Evolutionary conservation across 768 basidiomycete species (phyloP).

Genomic region (Xerocomellus chrysenteron): DNA sequence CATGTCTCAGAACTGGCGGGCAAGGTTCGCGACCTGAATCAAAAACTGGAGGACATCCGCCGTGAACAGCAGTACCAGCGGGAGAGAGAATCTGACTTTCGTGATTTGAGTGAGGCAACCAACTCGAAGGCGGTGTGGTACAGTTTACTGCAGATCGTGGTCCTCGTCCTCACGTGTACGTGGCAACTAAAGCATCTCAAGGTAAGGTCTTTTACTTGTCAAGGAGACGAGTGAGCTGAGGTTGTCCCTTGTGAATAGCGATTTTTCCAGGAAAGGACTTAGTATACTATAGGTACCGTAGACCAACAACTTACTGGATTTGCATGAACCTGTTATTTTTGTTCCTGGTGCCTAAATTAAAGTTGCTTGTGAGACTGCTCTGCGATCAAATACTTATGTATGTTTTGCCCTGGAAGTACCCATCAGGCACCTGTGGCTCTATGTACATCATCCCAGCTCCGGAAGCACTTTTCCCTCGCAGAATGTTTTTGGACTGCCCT

Average conservation of each 20-base stretch:
- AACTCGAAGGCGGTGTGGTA: slow-evolving; percentile 97
- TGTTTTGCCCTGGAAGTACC: no score
- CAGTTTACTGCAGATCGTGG: slow-evolving; percentile 80
- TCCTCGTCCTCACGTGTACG: slow-evolving; percentile 79
- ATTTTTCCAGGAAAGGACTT: slow-evolving; percentile 85
- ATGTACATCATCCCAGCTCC: no score
- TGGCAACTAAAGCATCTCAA: slow-evolving; percentile 95
- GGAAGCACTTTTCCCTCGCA: background rate
- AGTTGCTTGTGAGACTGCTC: background rate
- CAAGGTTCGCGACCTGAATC: slow-evolving; percentile 90
- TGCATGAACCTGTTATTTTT: background rate
- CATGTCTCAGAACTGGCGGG: slow-evolving; percentile 80
- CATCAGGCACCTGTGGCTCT: slow-evolving; percentile 1
- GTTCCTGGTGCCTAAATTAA: background rate
- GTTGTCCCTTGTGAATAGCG: slow-evolving; percentile 41
- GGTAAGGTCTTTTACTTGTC: slow-evolving; percentile 43
- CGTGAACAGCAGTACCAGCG: slow-evolving; percentile 98
- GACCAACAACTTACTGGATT: slow-evolving; percentile 4
- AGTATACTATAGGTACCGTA: slow-evolving; percentile 11
- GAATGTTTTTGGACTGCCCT: background rate
- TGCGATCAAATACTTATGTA: no score
- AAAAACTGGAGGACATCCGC: slow-evolving; percentile 88
- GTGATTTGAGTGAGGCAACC: slow-evolving; percentile 84
- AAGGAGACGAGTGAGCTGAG: background rate
- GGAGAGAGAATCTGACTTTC: slow-evolving; percentile 88